Conservation (phyloP, 2,329 filamentous ascomycete species). For the Aspergillaceae sp. region DNA sequence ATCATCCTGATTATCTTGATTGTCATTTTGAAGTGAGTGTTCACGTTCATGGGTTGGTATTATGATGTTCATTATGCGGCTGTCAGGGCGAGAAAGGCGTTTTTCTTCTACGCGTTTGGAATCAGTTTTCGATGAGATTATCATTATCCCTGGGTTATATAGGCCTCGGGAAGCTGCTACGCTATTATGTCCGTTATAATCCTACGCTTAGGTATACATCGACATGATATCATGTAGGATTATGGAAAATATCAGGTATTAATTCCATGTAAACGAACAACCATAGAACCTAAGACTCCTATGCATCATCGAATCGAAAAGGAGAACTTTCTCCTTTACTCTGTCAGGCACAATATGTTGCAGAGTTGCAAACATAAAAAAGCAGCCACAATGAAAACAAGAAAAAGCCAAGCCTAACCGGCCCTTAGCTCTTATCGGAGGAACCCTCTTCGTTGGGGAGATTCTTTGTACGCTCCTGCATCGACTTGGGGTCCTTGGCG, state of each 20-base stretch:
- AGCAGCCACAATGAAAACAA: not conserved
- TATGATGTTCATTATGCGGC: not conserved
- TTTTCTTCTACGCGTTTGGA: not conserved
- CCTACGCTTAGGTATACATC: too few relatives aligned
- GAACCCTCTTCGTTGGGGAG: slow-evolving; percentile 12
- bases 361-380: too few relatives aligned
- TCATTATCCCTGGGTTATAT: not conserved
- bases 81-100: not conserved
- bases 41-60: slow-evolving; percentile 2
- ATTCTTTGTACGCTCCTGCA: slow-evolving; percentile 54
- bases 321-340: too few relatives aligned
- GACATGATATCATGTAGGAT: too few relatives aligned
- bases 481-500: slow-evolving; percentile 38
- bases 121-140: not conserved
- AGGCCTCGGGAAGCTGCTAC: not conserved
- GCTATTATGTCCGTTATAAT: not conserved
- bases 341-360: too few relatives aligned
- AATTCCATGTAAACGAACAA: not conserved
- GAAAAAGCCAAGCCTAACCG: not conserved
- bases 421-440: not conserved
- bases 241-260: not conserved
- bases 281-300: too few relatives aligned
- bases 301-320: not conserved
- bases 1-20: slow-evolving; percentile 75
- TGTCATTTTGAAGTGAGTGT: slow-evolving; percentile 61